phyloP scores from a whole-genome alignment of 345 rosid genomes.

The Pistacia integerrima region DNA sequence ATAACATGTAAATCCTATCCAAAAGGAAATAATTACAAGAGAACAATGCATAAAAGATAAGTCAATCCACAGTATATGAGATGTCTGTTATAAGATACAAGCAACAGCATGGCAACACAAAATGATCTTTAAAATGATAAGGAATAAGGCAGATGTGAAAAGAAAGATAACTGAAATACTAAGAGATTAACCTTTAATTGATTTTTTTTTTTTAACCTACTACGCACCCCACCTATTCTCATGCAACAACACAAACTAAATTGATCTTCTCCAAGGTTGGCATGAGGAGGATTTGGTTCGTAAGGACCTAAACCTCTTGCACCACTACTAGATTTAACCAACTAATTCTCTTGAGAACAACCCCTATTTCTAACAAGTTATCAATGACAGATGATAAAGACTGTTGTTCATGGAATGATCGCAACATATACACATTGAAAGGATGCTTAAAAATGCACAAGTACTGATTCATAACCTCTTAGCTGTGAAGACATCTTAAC shows the following conservation, averaged over 20 bases:
- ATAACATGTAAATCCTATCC: no score
- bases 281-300: no score
- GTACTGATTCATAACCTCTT: conserved; percentile 1
- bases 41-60: neutral
- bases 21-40: neutral
- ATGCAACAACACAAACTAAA: no score
- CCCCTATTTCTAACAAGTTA: no score
- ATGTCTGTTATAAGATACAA: neutral
- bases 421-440: neutral
- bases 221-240: no score
- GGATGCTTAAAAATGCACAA: neutral
- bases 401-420: neutral
- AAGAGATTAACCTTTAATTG: no score
- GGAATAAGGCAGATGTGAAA: neutral
- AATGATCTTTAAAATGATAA: neutral
- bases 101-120: neutral
- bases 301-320: no score
- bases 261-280: no score
- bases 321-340: no score
- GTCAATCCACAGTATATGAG: neutral
- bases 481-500: neutral
- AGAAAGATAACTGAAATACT: neutral
- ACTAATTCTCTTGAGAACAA: neutral
- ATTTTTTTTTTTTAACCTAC: no score
- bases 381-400: neutral